A percentile compares a stretch with the other conserved stretches of the same genome.
These are phyloP conservation scores for Gloeophyllum trabeum DNA, from an alignment of 768 basidiomycete genomes.

Conservation along the genomic window DNA sequence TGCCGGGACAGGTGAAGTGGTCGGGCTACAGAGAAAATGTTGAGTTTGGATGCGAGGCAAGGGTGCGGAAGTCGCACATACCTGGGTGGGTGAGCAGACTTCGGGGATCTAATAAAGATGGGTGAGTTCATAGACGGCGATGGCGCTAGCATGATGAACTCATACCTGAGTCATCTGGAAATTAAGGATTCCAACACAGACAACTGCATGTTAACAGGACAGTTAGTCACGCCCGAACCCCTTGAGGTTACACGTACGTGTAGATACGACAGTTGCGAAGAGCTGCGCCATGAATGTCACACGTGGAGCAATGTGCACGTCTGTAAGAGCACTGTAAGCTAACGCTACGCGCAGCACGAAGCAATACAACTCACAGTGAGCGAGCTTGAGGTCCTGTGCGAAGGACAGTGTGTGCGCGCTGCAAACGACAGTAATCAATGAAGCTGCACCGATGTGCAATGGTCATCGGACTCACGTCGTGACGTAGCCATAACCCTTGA, in stretches of 20 bases:
- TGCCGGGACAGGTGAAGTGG: slow-evolving; percentile 23
- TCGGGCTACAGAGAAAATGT: no score
- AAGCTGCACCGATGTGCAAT: background rate
- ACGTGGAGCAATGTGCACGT: slow-evolving; percentile 19
- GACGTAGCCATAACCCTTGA: slow-evolving; percentile 24
- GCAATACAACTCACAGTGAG: slow-evolving; percentile 7
- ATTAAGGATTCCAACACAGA: slow-evolving; percentile 16
- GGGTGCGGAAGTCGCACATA: no score
- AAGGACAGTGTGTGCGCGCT: slow-evolving; percentile 15
- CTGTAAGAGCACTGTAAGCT: slow-evolving; percentile 9
- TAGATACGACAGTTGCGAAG: slow-evolving; percentile 21
- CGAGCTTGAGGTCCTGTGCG: slow-evolving; percentile 19
- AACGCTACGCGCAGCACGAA: background rate
- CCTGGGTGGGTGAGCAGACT: slow-evolving; percentile 22
- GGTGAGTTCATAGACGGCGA: no score
- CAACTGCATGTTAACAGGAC: slow-evolving; percentile 5
- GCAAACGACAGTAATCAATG: background rate
- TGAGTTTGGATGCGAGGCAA: no score
- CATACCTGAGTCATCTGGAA: slow-evolving; percentile 19
- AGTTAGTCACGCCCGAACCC: no score
- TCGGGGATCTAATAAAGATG: no score
- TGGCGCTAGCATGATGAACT: no score
- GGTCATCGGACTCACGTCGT: slow-evolving; percentile 7
- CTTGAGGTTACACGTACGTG: slow-evolving; percentile 6
- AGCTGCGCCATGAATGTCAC: slow-evolving; percentile 23